Base-by-base conservation (phyloP, 2,329 filamentous ascomycete genomes). In the Pseudopithomyces maydicus region DNA sequence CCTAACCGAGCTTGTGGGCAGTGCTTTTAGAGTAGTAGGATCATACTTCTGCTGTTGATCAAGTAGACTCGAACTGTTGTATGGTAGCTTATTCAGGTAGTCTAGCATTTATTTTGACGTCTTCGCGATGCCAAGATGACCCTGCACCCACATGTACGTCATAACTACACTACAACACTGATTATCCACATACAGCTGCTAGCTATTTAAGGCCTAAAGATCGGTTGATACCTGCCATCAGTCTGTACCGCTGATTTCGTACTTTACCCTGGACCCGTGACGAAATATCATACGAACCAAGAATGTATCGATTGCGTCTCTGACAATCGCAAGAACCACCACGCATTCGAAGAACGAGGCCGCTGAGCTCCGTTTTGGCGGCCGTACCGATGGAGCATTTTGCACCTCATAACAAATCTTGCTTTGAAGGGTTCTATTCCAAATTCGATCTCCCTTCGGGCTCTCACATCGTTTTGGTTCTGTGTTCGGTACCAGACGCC, bases 361-460 rank as follows among this genome's bases (percentile, higher is more conserved):
- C 47, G 1, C 23, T 10, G 14, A 15, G 8, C 10, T 29, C 35
- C 8, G 8, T 14, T 19, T 10, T 6, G 14, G 17, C 19, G 5
- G 26, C 33, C 17, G 36, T 32, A 41, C 38, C 14, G 48, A 79
- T 79, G 74, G 74, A 81, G 55, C 77, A 81, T 60, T 75, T 69
- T 53, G 71, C 70, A 6, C 80, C 80, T 2, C 81, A 83, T 57
- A 62, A 62, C 1, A 61, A 53, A 33, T 66, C 79, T 26, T 71
- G 69, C 32, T 82, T 83, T 62, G 81, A 83, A 67, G 81, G 81
- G 35, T 82, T 76, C 68, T 83, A 83, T 68, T 80, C 78, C 57
- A 81, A 82, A 59, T 82, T 83, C 65, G 70, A 75, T 51, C 74
- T 82, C 6, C 74, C 77, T 15, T 80, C 77, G 3, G 79, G 80